phyloP scores from a whole-genome alignment of 1,284 basidiomycete species.

The Xerocomus nothofagi region DNA sequence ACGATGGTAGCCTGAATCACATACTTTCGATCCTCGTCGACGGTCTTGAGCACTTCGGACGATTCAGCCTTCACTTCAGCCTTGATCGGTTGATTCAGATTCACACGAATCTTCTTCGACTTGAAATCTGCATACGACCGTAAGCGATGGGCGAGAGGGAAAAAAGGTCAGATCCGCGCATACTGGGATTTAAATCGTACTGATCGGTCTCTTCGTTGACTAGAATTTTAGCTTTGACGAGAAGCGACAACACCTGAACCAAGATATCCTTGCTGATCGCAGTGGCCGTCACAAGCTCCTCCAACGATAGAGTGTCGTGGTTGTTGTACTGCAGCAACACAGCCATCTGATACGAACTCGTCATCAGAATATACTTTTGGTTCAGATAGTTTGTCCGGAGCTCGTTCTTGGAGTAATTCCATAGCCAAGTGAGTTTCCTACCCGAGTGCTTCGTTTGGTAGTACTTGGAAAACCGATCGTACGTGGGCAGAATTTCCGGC shows the following conservation, averaged over 20 bases:
- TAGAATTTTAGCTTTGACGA: conserved; percentile 91
- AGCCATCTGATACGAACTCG: conserved; percentile 93
- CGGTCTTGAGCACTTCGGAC: conserved; percentile 89
- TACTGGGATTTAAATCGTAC: conserved; percentile 93
- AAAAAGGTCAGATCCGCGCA: not conserved
- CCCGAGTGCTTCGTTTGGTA: conserved; percentile 95
- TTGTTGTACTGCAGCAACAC: conserved; percentile 94
- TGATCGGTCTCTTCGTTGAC: conserved; percentile 83
- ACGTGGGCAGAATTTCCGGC: conserved; percentile 81
- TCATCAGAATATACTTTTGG: conserved; percentile 96
- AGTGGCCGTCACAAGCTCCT: conserved; percentile 83
- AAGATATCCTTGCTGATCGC: conserved; percentile 83
- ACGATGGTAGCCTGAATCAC: conserved; percentile 98
- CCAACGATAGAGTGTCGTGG: conserved; percentile 79
- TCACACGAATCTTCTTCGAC: conserved; percentile 95
- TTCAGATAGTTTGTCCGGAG: conserved; percentile 89
- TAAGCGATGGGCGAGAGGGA: conserved; percentile 5
- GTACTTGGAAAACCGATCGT: conserved; percentile 92
- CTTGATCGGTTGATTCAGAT: conserved; percentile 93
- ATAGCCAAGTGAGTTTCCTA: conserved; percentile 95
- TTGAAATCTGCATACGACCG: conserved; percentile 71
- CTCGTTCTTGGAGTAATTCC: conserved; percentile 98
- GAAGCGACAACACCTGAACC: conserved; percentile 77
- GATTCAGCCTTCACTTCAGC: conserved; percentile 93
- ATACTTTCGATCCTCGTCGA: conserved; percentile 97